These are phyloP conservation scores for Aciculosporium take DNA, from an alignment of 2,329 filamentous ascomycete species.

Conservation along the genomic window DNA sequence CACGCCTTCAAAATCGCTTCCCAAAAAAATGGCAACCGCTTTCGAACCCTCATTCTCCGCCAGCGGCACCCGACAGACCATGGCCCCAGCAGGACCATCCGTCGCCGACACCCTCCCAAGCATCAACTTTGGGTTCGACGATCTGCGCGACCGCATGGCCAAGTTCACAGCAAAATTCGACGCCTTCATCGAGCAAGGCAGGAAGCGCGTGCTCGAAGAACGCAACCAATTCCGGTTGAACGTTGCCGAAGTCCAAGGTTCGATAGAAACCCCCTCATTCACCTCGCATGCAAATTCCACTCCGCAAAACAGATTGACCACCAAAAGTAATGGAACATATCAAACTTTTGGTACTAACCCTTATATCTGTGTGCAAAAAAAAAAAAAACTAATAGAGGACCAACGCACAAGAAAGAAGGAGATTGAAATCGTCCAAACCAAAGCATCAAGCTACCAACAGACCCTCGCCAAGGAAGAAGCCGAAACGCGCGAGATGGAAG, in stretches of 20 bases:
- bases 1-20: too few relatives aligned
- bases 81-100: constrained; percentile 45
- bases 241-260: constrained; percentile 80
- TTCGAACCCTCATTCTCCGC: constrained; percentile 59
- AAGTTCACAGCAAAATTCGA: constrained; percentile 87
- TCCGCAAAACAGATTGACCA: not conserved
- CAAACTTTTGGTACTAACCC: constrained; percentile 5
- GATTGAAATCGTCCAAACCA: constrained; percentile 67
- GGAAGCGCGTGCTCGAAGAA: constrained; percentile 82
- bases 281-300: not conserved
- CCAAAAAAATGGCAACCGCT: constrained; percentile 39
- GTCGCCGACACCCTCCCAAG: constrained; percentile 69
- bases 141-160: constrained; percentile 86
- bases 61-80: constrained; percentile 42
- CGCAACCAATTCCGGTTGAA: constrained; percentile 88
- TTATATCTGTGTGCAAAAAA: not conserved
- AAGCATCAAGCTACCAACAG: constrained; percentile 55
- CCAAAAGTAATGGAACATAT: too few relatives aligned
- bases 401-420: constrained; percentile 79
- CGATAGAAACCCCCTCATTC: constrained; percentile 8
- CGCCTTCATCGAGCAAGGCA: constrained; percentile 79
- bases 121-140: constrained; percentile 92
- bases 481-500: constrained; percentile 63
- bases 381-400: constrained; percentile 48
- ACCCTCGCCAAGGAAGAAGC: constrained; percentile 62